Evolutionary conservation across 1,139 yeast species (phyloP), one percentile per base, ranked within the genome.

Genomic region (Blastobotrys arbuscula): DNA sequence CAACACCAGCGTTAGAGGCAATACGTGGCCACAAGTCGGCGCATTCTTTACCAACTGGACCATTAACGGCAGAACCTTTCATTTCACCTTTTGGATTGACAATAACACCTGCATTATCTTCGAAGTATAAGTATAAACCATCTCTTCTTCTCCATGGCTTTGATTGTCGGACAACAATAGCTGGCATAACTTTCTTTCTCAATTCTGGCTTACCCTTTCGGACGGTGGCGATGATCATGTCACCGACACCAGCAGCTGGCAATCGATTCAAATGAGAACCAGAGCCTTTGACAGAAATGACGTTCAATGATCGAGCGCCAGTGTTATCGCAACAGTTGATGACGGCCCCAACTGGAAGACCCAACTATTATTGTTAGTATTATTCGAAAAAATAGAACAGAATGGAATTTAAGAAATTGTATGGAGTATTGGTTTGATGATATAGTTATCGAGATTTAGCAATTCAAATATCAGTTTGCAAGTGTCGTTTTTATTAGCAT

Each of bases 121-220:
- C 99, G 70, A 94, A 94, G 90, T 94, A 94, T 75, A 94, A 88
- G 89, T 76, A 94, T 70, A 89, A 87, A 86, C 99, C 99, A 73
- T 94, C 99, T 84, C 84, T 89, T 86, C 99, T 88, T 90, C 99
- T 90, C 99, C 99, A 94, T 68, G 99, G 94, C 83, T 92, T 92
- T 65, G 98, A 79, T 82, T 94, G 99, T 81, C 99, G 92, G 66
- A 94, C 87, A 70, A 94, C 97, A 67, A 94, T 89, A 70, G 98
- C 98, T 76, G 97, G 98, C 97, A 94, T 90, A 66, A 94, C 97
- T 84, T 94, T 94, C 96, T 94, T 94, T 85, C 99, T 90, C 77
- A 94, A 89, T 79, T 94, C 99, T 75, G 99, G 99, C 90, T 94
- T 94, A 87, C 99, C 99, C 83, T 94, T 94, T 87, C 92, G 94